Percentiles rank a stretch among this genome's conserved stretches.
Conservation (phyloP, 1,284 basidiomycete genomes). For the Ceratobasidium sp. region DNA sequence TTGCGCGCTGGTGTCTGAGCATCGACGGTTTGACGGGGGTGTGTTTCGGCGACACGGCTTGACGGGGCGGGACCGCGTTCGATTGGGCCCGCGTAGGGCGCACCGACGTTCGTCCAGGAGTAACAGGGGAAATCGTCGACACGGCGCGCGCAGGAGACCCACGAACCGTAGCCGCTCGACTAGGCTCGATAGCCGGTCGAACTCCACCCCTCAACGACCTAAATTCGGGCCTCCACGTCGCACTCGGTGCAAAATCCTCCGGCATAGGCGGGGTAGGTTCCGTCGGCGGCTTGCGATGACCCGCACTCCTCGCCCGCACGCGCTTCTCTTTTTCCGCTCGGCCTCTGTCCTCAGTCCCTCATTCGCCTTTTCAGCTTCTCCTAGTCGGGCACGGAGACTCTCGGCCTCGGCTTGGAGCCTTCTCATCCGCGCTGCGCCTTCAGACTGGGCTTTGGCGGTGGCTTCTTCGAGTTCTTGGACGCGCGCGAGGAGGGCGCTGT, state of each 20-base stretch:
- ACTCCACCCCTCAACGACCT: constrained; percentile 5
- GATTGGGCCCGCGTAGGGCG: background rate
- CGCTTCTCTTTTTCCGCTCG: constrained; percentile 4
- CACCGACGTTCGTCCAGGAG: background rate
- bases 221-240: constrained; percentile 30
- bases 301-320: constrained; percentile 12
- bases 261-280: background rate
- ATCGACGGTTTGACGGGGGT: background rate
- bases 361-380: constrained; percentile 28
- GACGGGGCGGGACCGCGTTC: background rate
- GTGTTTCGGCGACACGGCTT: constrained; percentile 2
- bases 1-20: constrained; percentile 23
- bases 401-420: constrained; percentile 27
- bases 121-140: background rate
- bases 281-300: no score
- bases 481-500: constrained; percentile 14
- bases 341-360: constrained; percentile 27
- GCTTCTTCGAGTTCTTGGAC: constrained; percentile 32
- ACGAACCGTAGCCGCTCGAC: background rate
- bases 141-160: background rate
- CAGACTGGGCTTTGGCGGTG: constrained; percentile 19
- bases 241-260: constrained; percentile 16
- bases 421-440: constrained; percentile 25
- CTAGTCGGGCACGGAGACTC: constrained; percentile 2
- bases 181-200: background rate